phyloP scores from a whole-genome alignment of 352 stramenopile species.

The Pythium folliculosum region DNA sequence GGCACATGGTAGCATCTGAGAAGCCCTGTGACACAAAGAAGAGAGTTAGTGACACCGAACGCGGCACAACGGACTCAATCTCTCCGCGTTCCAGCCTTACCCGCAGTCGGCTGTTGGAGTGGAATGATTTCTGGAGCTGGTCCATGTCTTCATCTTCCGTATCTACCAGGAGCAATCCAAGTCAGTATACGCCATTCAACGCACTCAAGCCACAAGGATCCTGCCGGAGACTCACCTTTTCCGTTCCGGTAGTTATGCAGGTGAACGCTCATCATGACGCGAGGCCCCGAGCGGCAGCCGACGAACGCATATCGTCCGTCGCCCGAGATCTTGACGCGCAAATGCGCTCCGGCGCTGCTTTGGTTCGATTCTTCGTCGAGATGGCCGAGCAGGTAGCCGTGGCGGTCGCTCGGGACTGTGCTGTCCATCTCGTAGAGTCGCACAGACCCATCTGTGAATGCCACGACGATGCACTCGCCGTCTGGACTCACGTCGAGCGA shows the following conservation, averaged over 20 bases:
- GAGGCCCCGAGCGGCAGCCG: conserved; percentile 61
- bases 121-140: conserved; percentile 79
- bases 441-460: conserved; percentile 78
- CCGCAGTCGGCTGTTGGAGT: conserved; percentile 53
- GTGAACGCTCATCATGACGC: conserved; percentile 83
- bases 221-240: conserved; percentile 50
- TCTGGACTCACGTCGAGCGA: conserved; percentile 78
- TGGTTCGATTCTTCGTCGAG: conserved; percentile 76
- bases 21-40: conserved; percentile 55
- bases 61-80: too few species aligned
- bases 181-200: too few species aligned
- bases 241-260: conserved; percentile 79
- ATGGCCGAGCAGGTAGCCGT: conserved; percentile 79
- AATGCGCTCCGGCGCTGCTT: conserved; percentile 44
- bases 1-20: conserved; percentile 62
- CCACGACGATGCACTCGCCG: conserved; percentile 81
- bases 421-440: conserved; percentile 86
- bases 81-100: conserved; percentile 26
- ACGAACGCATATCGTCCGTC: conserved; percentile 86
- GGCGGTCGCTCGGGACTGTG: conserved; percentile 75
- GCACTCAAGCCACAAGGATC: too few species aligned
- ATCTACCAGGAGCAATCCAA: too few species aligned
- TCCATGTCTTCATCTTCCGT: conserved; percentile 79
- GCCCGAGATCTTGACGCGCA: conserved; percentile 77
- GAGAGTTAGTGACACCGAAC: conserved; percentile 17